Base-by-base conservation (phyloP, 2,329 filamentous ascomycete species). In the Aureobasidium sp. region DNA sequence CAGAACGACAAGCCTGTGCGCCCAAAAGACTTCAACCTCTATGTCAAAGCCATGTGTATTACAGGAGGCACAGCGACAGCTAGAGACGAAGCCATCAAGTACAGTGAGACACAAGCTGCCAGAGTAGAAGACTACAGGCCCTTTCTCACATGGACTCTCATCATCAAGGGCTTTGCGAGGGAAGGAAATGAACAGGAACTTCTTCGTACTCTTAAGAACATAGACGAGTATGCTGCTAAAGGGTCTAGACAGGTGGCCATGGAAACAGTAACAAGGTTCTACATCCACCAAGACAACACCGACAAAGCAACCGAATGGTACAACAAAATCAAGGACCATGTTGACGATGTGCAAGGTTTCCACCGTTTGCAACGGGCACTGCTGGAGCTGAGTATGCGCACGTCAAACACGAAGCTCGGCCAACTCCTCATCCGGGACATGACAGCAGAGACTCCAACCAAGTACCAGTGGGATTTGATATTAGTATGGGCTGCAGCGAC, bases 401-500 rank as follows among this genome's bases (percentile, higher is more conserved):
- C 83, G 57, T 74, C 80, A 25, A 77, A 87, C 57, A 67, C 81
- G 46, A 77, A 82, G 0, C 90, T 87, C 83, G 85, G 84, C 0
- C 79, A 81, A 57, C 70, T 75, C 1, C 74, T 88, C 11, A 84
- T 90, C 62, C 76, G 74, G 25, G 69, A 68, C 55, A 64, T 67
- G 4, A 67, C 70, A 62, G 54, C 53, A 31, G 60, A 60, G 17
- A 67, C 67, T 31, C 69, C 71, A 3, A 55, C 65, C 7, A 72
- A 74, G 57, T 21, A 29, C 4, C 50, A 81, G 23, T 90, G 88
- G 84, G 87, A 94, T 68, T 79, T 86, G 13, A 77, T 90, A 13
- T 81, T 94, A 45, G 83, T 89, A 57, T 92, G 88, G 84, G 86
- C 89, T 31, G 85, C 88, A 13, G 80, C 87, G 8, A 82, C 84